Base-by-base conservation (phyloP, 1,284 basidiomycete genomes). In the Hymenochaete sp. region DNA sequence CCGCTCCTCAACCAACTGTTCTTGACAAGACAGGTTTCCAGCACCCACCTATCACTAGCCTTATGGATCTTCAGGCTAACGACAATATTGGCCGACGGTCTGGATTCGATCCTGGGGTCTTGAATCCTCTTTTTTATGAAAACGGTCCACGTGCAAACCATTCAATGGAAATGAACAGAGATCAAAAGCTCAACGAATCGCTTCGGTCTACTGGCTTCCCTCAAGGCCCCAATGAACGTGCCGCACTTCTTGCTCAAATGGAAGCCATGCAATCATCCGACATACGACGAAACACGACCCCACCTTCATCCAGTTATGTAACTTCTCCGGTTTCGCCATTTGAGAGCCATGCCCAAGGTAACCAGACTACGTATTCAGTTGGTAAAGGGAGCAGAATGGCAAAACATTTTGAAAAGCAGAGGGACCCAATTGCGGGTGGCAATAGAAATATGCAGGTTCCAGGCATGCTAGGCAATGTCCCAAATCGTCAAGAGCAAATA, bases 401-500 rank as follows among this genome's bases (percentile, higher is more conserved):
- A 24, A 50, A 50, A 16, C 48, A 50, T 21, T 50, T 50, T 38
- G 48, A 50, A 21, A 36, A 33, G 18, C 28, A 36, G 21, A 50
- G 48, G 26, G 48, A 50, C 7, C 10, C 22, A 11, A 21, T 38
- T 9, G 22, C 35, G 11, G 38, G 28, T 39, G 22, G 29, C 4
- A 35, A 27, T 24, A 44, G 48, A 11, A 41, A 39, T 14, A 18
- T 19, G 13, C 38, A 33, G 9, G 32, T 22, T 24, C 29, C 33
- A 8, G 29, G 41, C 13, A 35, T 50, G 43, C 42, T 42, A 42
- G 44, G 48, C 11, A 14, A 32, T 13, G 19, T 44, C n/a, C 27
- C 37, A 2, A 27, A 35, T 40, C 44, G 77, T 52, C 69, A 67
- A 40, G 77, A 79, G 21, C 52, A 62, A 31, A 65, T 64, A 28